Base-by-base conservation (phyloP, 305 asterid species). In the Caryopteris hybrid region DNA sequence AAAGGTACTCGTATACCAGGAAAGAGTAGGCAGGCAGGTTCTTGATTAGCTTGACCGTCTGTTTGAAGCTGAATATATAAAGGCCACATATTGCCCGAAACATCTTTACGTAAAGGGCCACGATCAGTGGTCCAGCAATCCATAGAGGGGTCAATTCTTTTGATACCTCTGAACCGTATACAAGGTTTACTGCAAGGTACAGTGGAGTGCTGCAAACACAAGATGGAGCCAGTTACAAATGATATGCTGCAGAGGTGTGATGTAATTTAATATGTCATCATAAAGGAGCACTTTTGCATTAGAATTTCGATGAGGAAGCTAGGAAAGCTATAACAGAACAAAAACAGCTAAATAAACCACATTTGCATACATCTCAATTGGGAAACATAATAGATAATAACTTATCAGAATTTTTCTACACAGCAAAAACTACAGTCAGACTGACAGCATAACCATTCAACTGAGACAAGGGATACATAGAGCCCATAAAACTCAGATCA, bases 121-220 rank as follows among this genome's bases (percentile, higher is more conserved):
- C 70, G 41, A 86, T 59, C 50, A 91, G 36, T 43, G 99, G 99
- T 39, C 99, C 99, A 20, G 86, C 33, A 79, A 89, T 70, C 99
- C 99, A 94, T 23, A 94, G 69, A 8, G 98, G 99, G 25, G 84
- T 77, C 77, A 91, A 74, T 78, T 94, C 99, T 76, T 81, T 91
- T 0, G 92, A 77, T 42, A 87, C 96, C 76, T 82, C 90, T 10
- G 88, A 73, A 64, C 97, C 98, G 73, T 82, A 87, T 6, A 66
- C 34, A 7, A 91, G 27, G 74, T 79, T 86, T 48, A 94, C 88
- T n/a, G 79, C 85, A 31, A 87, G 74, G 77, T 80, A 94, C 58
- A 79, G 45, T 13, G 99, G 96, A 8, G 84, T 42, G 64, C 99
- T 94, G 96, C 88, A 82, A 72, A 81, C 20, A 27, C 13, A 60